Evolutionary conservation across 176 grass and related monocot genomes (phyloP), one percentile per base, ranked within the genome.

Genomic region (Aechmea fasciata): DNA sequence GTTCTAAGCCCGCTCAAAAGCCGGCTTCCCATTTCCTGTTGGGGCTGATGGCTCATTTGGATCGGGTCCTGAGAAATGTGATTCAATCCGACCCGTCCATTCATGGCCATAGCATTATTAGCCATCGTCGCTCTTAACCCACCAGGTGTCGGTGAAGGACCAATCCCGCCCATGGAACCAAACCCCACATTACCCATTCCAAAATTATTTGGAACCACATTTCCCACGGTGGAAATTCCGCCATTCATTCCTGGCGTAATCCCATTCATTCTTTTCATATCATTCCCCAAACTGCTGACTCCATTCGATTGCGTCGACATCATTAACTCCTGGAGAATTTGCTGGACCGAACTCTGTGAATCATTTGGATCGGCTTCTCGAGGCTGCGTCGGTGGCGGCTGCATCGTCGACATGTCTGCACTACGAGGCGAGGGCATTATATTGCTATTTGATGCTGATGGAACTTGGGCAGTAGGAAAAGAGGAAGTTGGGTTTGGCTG

Each of bases 251-350:
- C 55, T 29, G 85, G 59, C 10, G 71, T 61, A 25, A 89, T 65
- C 12, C 84, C 84, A 29, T 93, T 99, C 12, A 86, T 76, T 70
- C 83, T 75, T 80, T 88, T 93, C 72, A 75, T 68, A 64, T 80
- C 83, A 75, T 78, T 88, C 11, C 72, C 86, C 26, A 64, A 66
- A 10, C 76, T 47, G 13, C 69, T 65, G 66, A 78, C 51, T 62
- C 87, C 84, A 63, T 93, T 99, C 74, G 87, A 70, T 70, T 90
- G 87, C 13, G 90, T 71, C 19, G 94, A 85, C 89, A 99, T 87
- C 91, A 92, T 86, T 79, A 99, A 69, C 63, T 85, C 87, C 64
- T 99, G 89, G 66, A 99, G 70, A 48, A 99, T 93, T 81, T 77
- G 85, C 77, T 99, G 79, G 52, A 99, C 94, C 0, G 89, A 99